Evolutionary conservation across 352 stramenopile species (phyloP), one percentile per base, ranked within the genome.

Genomic region (Phytophthora fragariae): DNA sequence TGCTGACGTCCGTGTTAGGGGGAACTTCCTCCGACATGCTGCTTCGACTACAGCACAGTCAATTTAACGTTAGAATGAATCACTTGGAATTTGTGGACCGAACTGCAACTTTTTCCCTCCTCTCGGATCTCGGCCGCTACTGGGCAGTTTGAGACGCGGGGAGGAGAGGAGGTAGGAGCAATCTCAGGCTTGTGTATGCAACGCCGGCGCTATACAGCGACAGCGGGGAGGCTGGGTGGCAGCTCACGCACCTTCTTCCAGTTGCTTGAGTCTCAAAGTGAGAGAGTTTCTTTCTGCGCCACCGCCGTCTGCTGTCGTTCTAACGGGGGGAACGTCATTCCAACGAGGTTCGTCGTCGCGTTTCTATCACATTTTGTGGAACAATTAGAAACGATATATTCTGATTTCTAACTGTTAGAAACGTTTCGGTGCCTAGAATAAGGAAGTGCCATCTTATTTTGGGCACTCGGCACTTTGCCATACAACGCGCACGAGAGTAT

Each of bases 21-120:
- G 81, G 64, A 15, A 69, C 79, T 70, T 95, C 80, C 14, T 95
- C 84, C 54, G 86, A 85, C 86, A 93, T 92, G 58, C 47, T 57
- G 29, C 77, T 41, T 63, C 60, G 41, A 62, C 55, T 76, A 27
- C 57, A 70, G 21, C 37, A 41, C 5, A 74, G 14, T 66, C 10
- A 31, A 72, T 27, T 17, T 1, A 24, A 9, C 29, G 31, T 59
- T 31, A 49, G 24, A 47, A 47, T 53, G 46, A 29, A 7, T 27
- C 49, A 69, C 50, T 72, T 35, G 37, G 35, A 69, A n/a, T 58
- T 69, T 50, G 63, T 19, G 9, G 54, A 46, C 6, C 2, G 29
- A 78, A 65, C 31, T 68, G 44, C 56, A 72, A 63, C 31, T 63
- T 75, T 74, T 50, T 14, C 54, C 46, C 54, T 57, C 14, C 24